phyloP scores from a whole-genome alignment of 176 grass and related monocot species.

The Carex scoparia region DNA sequence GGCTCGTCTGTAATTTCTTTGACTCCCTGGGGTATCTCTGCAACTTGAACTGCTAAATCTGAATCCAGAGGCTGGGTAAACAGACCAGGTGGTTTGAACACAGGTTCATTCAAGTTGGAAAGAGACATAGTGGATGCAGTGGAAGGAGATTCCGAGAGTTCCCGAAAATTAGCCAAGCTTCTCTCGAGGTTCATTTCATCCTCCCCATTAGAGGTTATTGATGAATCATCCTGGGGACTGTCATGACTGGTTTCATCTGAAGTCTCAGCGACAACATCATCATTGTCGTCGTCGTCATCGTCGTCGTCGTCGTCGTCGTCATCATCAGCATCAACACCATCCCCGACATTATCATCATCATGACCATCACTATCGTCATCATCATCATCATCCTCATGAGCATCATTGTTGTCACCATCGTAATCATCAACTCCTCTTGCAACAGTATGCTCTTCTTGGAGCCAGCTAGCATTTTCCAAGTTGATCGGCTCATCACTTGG shows the following conservation, averaged over 20 bases:
- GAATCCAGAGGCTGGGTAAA: neutral
- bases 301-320: neutral
- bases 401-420: neutral
- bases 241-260: conserved; percentile 27
- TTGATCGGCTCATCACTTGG: conserved; percentile 1
- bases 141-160: conserved; percentile 53
- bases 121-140: conserved; percentile 57
- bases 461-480: neutral
- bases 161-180: conserved; percentile 36
- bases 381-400: neutral
- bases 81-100: conserved; percentile 22
- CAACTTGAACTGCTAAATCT: conserved; percentile 24
- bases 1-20: conserved; percentile 43
- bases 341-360: neutral
- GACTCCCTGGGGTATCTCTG: conserved; percentile 20
- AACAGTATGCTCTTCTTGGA: neutral
- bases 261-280: neutral
- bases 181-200: conserved; percentile 45
- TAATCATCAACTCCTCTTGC: neutral
- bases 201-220: conserved; percentile 64
- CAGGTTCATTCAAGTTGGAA: conserved; percentile 40
- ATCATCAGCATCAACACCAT: neutral
- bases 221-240: conserved; percentile 64
- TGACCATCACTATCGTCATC: neutral
- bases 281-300: neutral